phyloP scores from a whole-genome alignment of 352 stramenopile species.

The Globisporangium alternatum region DNA sequence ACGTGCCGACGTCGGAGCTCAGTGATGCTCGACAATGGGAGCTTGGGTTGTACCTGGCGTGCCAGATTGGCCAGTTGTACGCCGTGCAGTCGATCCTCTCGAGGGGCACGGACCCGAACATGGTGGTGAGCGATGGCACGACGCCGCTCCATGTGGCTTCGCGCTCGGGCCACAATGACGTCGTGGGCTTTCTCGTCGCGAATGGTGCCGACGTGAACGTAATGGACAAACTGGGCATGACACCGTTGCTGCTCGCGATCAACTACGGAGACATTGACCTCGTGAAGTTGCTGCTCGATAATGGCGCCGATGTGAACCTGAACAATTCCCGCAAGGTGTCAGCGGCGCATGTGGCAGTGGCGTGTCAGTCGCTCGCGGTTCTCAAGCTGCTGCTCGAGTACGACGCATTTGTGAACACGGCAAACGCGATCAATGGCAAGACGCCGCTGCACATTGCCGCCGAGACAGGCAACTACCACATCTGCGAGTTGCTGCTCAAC shows the following conservation, averaged over 20 bases:
- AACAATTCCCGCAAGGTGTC: conserved; percentile 42
- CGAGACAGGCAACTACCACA: conserved; percentile 41
- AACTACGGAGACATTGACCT: conserved; percentile 43
- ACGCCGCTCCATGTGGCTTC: conserved; percentile 49
- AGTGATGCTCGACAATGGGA: conserved; percentile 45
- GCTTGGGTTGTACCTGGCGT: conserved; percentile 45
- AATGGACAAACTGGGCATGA: conserved; percentile 36
- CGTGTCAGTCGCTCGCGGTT: conserved; percentile 33
- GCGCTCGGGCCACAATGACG: conserved; percentile 38
- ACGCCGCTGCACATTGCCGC: conserved; percentile 60
- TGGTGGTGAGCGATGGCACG: conserved; percentile 30
- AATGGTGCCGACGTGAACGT: conserved; percentile 43
- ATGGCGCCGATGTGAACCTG: conserved; percentile 48
- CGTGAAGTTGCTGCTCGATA: conserved; percentile 43
- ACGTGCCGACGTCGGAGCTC: conserved; percentile 1
- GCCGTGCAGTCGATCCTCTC: conserved; percentile 46
- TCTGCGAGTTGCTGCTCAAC: conserved; percentile 45
- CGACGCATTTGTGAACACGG: conserved; percentile 47
- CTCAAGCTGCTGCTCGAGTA: conserved; percentile 42
- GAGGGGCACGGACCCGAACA: conserved; percentile 40
- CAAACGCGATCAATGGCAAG: conserved; percentile 45
- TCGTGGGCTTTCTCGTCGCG: conserved; percentile 42
- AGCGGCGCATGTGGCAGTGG: conserved; percentile 46
- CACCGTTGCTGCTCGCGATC: conserved; percentile 48
- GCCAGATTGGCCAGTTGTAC: conserved; percentile 41